Percentiles rank a stretch among this genome's conserved stretches.
These are phyloP conservation scores for Scorias spongiosa DNA, from an alignment of 2,329 filamentous ascomycete species.

Conservation along the genomic window DNA sequence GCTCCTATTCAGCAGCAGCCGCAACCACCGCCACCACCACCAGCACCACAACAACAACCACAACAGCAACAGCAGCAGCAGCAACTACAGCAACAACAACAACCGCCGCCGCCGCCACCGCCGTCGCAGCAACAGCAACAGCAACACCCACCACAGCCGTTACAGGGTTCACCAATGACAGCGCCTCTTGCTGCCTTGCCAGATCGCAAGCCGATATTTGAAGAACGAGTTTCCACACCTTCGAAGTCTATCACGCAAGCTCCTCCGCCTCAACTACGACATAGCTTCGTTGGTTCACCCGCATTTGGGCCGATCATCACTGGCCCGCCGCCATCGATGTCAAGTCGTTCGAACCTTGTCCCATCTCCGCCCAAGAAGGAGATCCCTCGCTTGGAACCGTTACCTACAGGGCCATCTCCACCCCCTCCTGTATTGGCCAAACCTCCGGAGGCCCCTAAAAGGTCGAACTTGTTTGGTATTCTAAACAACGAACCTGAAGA, in stretches of 20 bases:
- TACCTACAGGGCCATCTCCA: slow-evolving; percentile 7
- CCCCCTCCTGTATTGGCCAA: slow-evolving; percentile 4
- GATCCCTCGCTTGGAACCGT: slow-evolving; percentile 15
- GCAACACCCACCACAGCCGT: slow-evolving; percentile 3
- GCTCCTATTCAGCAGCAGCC: slow-evolving; percentile 2
- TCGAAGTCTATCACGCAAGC: slow-evolving; percentile 1
- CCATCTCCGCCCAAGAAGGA: slow-evolving; percentile 18
- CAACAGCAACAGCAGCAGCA: slow-evolving; percentile 9
- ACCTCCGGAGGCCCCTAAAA: slow-evolving; percentile 20
- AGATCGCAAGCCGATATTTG: slow-evolving; percentile 14
- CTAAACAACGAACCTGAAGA: slow-evolving; percentile 21
- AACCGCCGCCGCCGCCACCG: slow-evolving; percentile 9
- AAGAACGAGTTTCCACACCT: slow-evolving; percentile 17
- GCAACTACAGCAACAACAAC: slow-evolving; percentile 3
- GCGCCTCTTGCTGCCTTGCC: slow-evolving; percentile 3
- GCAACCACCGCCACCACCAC: slow-evolving; percentile 7
- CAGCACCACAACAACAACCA: neutral
- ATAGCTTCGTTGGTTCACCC: slow-evolving; percentile 5
- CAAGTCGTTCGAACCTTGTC: slow-evolving; percentile 9
- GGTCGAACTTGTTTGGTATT: slow-evolving; percentile 21
- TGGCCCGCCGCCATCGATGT: slow-evolving; percentile 7
- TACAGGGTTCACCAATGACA: slow-evolving; percentile 6
- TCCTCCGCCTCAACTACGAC: neutral
- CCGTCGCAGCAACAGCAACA: neutral
- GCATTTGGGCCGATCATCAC: slow-evolving; percentile 6